Percentiles rank a stretch among this genome's conserved stretches.
Evolutionary conservation across 179 eudicot species (phyloP).

Genomic region (Corrigiola litoralis): DNA sequence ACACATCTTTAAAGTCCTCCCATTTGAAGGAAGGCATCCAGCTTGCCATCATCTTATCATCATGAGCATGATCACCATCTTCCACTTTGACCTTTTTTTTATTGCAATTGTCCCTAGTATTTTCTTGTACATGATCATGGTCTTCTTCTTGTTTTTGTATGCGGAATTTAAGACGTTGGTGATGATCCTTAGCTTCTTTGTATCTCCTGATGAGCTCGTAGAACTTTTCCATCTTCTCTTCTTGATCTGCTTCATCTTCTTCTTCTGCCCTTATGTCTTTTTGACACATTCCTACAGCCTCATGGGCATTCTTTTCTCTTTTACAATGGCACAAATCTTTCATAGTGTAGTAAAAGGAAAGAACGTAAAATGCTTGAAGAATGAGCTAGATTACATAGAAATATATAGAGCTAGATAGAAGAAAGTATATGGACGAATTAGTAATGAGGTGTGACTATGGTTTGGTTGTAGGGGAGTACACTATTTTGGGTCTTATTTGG

Average conservation of each 20-base stretch:
- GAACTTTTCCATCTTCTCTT: slow-evolving; percentile 35
- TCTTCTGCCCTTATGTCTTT: too few relatives aligned
- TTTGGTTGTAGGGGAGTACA: too few relatives aligned
- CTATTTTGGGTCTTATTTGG: too few relatives aligned
- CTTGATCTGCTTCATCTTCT: slow-evolving; percentile 13
- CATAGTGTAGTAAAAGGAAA: too few relatives aligned
- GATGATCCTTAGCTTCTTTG: slow-evolving; percentile 27
- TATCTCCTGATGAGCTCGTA: slow-evolving; percentile 30
- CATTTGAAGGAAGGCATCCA: slow-evolving; percentile 30
- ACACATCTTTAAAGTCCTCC: slow-evolving; percentile 22
- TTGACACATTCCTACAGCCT: too few relatives aligned
- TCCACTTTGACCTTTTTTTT: neutral
- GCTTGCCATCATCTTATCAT: neutral
- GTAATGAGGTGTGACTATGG: too few relatives aligned
- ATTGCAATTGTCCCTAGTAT: neutral
- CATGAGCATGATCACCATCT: neutral
- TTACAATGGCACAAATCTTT: too few relatives aligned
- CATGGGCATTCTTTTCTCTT: too few relatives aligned
- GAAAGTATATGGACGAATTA: too few relatives aligned
- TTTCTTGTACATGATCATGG: neutral
- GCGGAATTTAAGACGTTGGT: neutral
- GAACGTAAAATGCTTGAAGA: too few relatives aligned
- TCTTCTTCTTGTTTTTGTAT: neutral
- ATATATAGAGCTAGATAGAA: too few relatives aligned
- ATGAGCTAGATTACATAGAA: too few relatives aligned